A percentile compares a stretch with the other conserved stretches of the same genome.
Evolutionary conservation across 73 alveolate genomes (phyloP).

Genomic region (Tetrahymena malaccensis): DNA sequence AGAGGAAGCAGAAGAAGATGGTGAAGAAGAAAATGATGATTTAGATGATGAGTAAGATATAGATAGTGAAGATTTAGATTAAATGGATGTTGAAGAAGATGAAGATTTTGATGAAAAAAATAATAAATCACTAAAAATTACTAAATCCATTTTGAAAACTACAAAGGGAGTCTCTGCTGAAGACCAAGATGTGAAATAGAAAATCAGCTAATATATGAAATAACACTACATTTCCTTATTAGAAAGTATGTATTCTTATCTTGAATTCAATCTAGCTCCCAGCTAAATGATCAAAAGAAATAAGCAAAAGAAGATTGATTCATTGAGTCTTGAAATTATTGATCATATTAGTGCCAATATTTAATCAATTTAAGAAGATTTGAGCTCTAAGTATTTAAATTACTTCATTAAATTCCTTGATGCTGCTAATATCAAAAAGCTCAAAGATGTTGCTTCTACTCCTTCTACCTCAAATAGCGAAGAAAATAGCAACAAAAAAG

Average conservation of each 20-base stretch:
- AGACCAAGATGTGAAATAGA: background rate
- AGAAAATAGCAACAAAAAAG: background rate
- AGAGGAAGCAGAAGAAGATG: background rate
- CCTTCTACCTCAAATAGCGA: background rate
- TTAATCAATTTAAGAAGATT: background rate
- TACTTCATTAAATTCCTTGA: background rate
- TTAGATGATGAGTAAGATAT: background rate
- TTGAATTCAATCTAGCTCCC: background rate
- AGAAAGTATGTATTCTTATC: background rate
- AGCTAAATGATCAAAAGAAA: background rate
- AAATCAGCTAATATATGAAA: background rate
- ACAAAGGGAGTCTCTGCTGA: background rate
- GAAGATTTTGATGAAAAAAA: background rate
- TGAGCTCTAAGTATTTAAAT: background rate
- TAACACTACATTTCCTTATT: background rate
- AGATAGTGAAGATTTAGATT: background rate
- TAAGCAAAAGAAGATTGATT: background rate
- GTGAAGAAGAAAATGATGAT: background rate
- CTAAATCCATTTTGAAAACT: background rate
- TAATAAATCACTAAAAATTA: background rate
- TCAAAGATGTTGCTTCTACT: background rate
- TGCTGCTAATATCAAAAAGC: background rate
- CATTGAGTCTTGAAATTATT: background rate
- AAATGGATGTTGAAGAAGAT: background rate
- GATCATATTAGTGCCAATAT: background rate